phyloP scores from a whole-genome alignment of 352 stramenopile genomes.

The Pythium scleroteichum region DNA sequence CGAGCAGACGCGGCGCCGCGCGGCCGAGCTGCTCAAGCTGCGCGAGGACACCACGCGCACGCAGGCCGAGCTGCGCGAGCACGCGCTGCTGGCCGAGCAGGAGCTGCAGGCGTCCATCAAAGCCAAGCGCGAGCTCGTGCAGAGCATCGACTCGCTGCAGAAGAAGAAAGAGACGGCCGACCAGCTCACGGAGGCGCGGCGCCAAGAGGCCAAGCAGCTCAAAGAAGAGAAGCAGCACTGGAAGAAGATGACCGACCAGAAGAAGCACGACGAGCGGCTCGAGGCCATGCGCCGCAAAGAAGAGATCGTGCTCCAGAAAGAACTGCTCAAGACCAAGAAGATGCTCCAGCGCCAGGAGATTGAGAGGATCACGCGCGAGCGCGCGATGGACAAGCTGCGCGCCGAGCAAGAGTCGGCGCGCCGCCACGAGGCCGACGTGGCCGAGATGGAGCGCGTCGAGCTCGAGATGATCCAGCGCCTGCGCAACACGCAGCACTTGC shows the following conservation, averaged over 20 bases:
- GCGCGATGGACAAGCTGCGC: constrained; percentile 57
- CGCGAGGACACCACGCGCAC: constrained; percentile 67
- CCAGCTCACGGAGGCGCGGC: constrained; percentile 67
- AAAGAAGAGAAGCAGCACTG: constrained; percentile 85
- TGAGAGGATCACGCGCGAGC: constrained; percentile 69
- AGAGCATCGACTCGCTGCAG: constrained; percentile 77
- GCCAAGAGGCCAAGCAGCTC: constrained; percentile 65
- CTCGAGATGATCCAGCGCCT: constrained; percentile 80
- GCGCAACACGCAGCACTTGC: constrained; percentile 81
- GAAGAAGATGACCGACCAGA: constrained; percentile 64
- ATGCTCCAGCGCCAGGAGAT: constrained; percentile 67
- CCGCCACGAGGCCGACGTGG: constrained; percentile 63
- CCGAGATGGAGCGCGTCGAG: constrained; percentile 82
- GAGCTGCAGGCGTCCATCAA: constrained; percentile 75
- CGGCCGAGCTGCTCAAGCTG: constrained; percentile 67
- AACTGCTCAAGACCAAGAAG: constrained; percentile 67
- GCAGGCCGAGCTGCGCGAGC: constrained; percentile 61
- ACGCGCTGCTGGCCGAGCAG: constrained; percentile 49
- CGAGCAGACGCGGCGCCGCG: constrained; percentile 74
- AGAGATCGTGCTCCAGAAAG: constrained; percentile 67
- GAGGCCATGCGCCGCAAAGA: constrained; percentile 73
- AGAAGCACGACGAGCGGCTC: constrained; percentile 63
- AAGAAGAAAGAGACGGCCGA: constrained; percentile 79
- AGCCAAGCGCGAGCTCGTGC: constrained; percentile 69
- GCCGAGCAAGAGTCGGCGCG: constrained; percentile 64